Base-by-base conservation (phyloP, 176 grass and related monocot species). In the Aegilops tauschii region DNA sequence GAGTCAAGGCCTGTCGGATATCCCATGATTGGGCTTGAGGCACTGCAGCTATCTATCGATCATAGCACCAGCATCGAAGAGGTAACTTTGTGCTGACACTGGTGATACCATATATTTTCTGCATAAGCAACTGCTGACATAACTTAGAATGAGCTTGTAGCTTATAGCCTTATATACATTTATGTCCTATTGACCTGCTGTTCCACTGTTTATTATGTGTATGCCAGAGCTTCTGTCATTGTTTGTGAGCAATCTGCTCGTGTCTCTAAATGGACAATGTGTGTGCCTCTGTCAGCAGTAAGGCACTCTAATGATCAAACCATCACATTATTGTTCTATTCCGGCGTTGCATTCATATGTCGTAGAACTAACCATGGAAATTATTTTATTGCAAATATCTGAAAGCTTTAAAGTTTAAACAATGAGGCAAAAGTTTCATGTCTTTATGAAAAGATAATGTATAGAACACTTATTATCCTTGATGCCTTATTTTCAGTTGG, bases 51-150 rank as follows among this genome's bases (percentile, higher is more conserved):
- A 40, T 98, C 95, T 16, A 78, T 88, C 14, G 95, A 98, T 90
- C 93, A 98, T 69, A 93, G 91, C 76, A 98, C 93, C 23, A 92
- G 93, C 89, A 87, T 92, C 49, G 74, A 95, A 78, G 89, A 95
- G 86, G 95, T 98, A 90, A 90, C 78, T 83, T 63, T 77, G 64
- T 67, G 63, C 44, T 78, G 63, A 71, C 84, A 47, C 58, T 65
- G 23, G 23, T 25, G 23, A 25, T 25, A 25, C 23, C 23, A 25
- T 25, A 25, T 25, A 25, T 25, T 9, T 49, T 49, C 18, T 54
- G 31, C 18, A 35, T 2, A 67, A 71, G 29, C 12, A 77, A 14
- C 68, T 66, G 14, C 30, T 61, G 70, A 31, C 49, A 77, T 40
- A 16, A 17, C 14, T 67, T 62, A 61, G 63, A 30, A 71, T 77